Percentiles rank a stretch among this genome's conserved stretches.
Evolutionary conservation across 2,329 filamentous ascomycete species (phyloP).

Genomic region (Paradendryphiella salina): DNA sequence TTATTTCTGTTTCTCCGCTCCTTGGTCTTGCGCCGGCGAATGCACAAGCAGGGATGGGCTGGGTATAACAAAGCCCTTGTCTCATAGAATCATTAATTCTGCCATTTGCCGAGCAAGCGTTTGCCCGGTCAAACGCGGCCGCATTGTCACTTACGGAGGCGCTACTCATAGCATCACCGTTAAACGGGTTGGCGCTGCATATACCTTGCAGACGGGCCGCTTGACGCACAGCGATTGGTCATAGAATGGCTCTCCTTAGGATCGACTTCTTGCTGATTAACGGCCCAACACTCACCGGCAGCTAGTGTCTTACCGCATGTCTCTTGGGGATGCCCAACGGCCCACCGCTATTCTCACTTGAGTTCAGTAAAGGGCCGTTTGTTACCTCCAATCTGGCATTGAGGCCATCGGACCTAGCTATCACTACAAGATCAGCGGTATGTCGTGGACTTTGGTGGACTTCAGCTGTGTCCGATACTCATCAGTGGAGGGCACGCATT

Average conservation of each 20-base stretch:
- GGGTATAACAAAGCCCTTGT: slow-evolving; percentile 2
- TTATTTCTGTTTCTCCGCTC: neutral
- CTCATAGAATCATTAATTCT: slow-evolving; percentile 1
- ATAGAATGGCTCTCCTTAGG: slow-evolving; percentile 4
- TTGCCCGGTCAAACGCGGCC: slow-evolving; percentile 16
- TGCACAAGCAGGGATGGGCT: slow-evolving; percentile 3
- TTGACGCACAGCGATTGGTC: slow-evolving; percentile 16
- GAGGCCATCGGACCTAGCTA: neutral
- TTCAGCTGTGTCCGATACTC: slow-evolving; percentile 37
- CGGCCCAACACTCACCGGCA: slow-evolving; percentile 14
- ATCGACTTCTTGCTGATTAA: slow-evolving; percentile 20
- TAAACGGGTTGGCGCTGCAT: slow-evolving; percentile 17
- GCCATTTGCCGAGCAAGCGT: slow-evolving; percentile 7
- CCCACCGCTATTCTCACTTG: slow-evolving; percentile 17
- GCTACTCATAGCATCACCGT: slow-evolving; percentile 8
- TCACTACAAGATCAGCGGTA: slow-evolving; percentile 19
- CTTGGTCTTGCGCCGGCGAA: neutral
- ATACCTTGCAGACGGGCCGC: slow-evolving; percentile 21
- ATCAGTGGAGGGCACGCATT: slow-evolving; percentile 36
- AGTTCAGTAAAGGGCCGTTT: slow-evolving; percentile 7
- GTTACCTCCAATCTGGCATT: slow-evolving; percentile 7
- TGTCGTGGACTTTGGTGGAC: slow-evolving; percentile 36
- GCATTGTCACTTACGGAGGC: slow-evolving; percentile 6
- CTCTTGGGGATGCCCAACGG: slow-evolving; percentile 16
- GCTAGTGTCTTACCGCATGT: slow-evolving; percentile 20